These are phyloP conservation scores for Bjerkandera adusta DNA, from an alignment of 1,284 basidiomycete genomes.

Conservation along the genomic window DNA sequence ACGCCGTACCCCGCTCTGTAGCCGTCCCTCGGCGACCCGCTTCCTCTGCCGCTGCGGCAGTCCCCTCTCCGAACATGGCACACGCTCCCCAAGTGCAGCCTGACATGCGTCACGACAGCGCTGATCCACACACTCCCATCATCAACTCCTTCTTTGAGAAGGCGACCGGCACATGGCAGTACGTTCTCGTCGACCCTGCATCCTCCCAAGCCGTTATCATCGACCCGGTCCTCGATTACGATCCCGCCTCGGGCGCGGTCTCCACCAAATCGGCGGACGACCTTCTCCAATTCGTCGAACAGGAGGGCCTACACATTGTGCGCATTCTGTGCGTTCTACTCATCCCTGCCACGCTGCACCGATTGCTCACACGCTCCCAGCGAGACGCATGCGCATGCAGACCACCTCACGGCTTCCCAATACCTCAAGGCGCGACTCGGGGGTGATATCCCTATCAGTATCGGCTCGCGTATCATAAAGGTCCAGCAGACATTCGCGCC, in stretches of 20 bases:
- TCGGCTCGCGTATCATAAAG: constrained; percentile 36
- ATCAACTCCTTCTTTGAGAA: constrained; percentile 33
- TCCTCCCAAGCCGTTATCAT: constrained; percentile 34
- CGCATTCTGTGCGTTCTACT: constrained; percentile 32
- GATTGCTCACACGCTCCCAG: constrained; percentile 17
- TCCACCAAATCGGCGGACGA: constrained; percentile 36
- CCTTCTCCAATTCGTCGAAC: constrained; percentile 32
- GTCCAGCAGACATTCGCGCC: constrained; percentile 38
- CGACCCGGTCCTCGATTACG: constrained; percentile 39
- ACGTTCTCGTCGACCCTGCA: constrained; percentile 34
- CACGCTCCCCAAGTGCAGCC: constrained; percentile 20
- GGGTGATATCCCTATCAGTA: constrained; percentile 33
- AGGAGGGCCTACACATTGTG: constrained; percentile 31
- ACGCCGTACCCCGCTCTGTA: background rate
- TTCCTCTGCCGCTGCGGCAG: background rate
- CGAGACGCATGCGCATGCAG: constrained; percentile 42
- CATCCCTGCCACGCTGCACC: background rate
- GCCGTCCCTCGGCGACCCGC: background rate
- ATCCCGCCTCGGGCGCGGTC: constrained; percentile 32
- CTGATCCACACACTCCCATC: constrained; percentile 24
- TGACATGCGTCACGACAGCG: constrained; percentile 23
- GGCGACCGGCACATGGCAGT: constrained; percentile 36
- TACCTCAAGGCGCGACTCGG: constrained; percentile 34
- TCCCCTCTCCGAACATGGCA: background rate
- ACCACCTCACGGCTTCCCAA: constrained; percentile 40